Percentiles rank a stretch among this genome's conserved stretches.
Evolutionary conservation across 2,329 filamentous ascomycete genomes (phyloP).

Genomic region (Aspergillus arachidicola): DNA sequence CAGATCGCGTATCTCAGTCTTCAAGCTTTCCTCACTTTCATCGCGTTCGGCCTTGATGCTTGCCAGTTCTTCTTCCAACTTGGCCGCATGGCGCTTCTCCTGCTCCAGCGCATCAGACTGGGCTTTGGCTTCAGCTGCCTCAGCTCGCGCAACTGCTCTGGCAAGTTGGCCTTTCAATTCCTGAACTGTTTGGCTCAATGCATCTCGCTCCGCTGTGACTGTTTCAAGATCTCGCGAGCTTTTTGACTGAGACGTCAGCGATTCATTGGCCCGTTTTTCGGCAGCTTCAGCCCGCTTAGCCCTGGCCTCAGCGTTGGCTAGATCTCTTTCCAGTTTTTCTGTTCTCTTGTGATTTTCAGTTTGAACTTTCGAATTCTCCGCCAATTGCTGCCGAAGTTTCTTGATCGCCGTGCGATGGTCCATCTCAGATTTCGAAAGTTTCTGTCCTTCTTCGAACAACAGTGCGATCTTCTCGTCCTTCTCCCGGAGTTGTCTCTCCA

Average conservation of each 20-base stretch:
- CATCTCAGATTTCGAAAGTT: constrained; percentile 81
- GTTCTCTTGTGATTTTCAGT: constrained; percentile 57
- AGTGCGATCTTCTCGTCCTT: constrained; percentile 89
- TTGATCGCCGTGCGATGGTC: constrained; percentile 82
- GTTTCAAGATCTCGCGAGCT: constrained; percentile 61
- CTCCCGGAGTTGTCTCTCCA: constrained; percentile 79
- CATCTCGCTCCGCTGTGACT: constrained; percentile 64
- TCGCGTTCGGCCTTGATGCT: constrained; percentile 74
- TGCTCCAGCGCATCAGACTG: constrained; percentile 69
- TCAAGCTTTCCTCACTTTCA: constrained; percentile 69
- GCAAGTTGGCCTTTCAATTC: constrained; percentile 71
- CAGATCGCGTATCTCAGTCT: constrained; percentile 69
- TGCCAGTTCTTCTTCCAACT: constrained; percentile 66
- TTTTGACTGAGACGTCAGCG: constrained; percentile 54
- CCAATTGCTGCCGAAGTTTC: constrained; percentile 63
- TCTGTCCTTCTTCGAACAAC: constrained; percentile 89
- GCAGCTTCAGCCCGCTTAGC: constrained; percentile 63
- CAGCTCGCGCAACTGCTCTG: constrained; percentile 67
- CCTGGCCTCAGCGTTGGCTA: constrained; percentile 53
- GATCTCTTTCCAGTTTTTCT: constrained; percentile 61
- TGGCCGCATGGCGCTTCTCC: constrained; percentile 60
- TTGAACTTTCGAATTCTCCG: constrained; percentile 56
- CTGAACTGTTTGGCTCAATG: constrained; percentile 66
- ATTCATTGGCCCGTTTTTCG: constrained; percentile 60
- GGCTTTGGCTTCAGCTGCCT: constrained; percentile 66